Evolutionary conservation across 2,329 filamentous ascomycete genomes (phyloP).

Genomic region (Penicillium sp.): DNA sequence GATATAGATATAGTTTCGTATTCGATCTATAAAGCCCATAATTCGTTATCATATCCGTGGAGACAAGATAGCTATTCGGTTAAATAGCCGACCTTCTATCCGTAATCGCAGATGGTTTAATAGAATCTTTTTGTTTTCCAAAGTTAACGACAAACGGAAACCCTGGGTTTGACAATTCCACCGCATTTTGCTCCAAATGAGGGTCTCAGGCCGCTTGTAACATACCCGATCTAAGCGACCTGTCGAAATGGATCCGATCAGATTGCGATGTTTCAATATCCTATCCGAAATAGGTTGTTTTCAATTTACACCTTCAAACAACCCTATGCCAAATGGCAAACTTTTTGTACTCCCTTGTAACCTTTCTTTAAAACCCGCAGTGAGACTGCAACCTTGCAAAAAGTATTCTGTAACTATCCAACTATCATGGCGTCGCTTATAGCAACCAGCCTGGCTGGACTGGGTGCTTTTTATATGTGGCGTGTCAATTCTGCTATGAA

Average conservation of each 20-base stretch:
- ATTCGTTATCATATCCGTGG: neutral
- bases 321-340: neutral
- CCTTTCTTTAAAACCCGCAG: neutral
- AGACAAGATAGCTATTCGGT: neutral
- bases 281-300: neutral
- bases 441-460: slow-evolving; percentile 11
- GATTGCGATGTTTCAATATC: neutral
- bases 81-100: neutral
- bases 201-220: slow-evolving; percentile 11
- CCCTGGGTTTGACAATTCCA: neutral
- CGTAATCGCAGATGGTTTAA: neutral
- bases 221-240: slow-evolving; percentile 25
- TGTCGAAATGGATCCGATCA: neutral
- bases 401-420: neutral
- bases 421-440: slow-evolving; percentile 15
- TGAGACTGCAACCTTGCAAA: neutral
- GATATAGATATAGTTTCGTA: neutral
- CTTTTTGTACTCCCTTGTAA: neutral
- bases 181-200: neutral
- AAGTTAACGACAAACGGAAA: neutral
- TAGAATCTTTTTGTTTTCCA: neutral
- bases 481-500: slow-evolving; percentile 34
- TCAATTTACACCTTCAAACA: neutral
- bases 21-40: neutral
- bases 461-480: slow-evolving; percentile 28